Evolutionary conservation across 2,329 filamentous ascomycete species (phyloP), one percentile per base, ranked within the genome.

Genomic region (Sodiomyces alkalinus): DNA sequence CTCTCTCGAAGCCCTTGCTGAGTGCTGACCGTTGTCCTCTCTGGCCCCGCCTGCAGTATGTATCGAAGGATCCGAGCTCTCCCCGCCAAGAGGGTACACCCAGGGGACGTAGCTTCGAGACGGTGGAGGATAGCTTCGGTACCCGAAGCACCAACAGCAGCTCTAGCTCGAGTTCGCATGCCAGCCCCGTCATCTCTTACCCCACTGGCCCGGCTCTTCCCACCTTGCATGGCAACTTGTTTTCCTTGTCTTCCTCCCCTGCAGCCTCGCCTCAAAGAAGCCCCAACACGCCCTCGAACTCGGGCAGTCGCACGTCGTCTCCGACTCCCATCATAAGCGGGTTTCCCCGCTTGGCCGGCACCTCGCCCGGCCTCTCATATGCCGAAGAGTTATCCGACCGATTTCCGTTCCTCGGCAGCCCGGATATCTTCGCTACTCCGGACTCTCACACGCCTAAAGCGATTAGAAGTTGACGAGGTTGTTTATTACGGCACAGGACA

Each of bases 61-160:
- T 69, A 38, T 70, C 68, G 12, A 71, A 70, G 46, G 66, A 67
- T 43, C 56, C 58, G 22, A 64, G 58, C 33, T 59, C 66, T 18
- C 53, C 58, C 29, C 44, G 60, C 30, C 63, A 56, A 39, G 64
- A 69, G 29, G 64, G 58, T 22, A 58, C 57, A 9, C 33, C 62
- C 22, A 49, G 45, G 27, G 51, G 40, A 31, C 56, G 54, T 14
- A 56, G 58, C 33, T 58, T 49, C 30, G 61, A 66, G 33, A 56
- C 57, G 10, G 41, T 42, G 17, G 51, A 49, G 20, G 58, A 60
- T 25, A 49, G 47, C 18, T 37, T 51, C 33, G 33, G 37, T 17
- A 41, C 39, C 9, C 43, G 43, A 17, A 44, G 44, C 21, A 48
- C 46, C 22, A 51, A 42, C 24, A 57, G 52, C 37, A 48, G 48